Base-by-base conservation (phyloP, 345 rosid species). In the Brassica napus region DNA sequence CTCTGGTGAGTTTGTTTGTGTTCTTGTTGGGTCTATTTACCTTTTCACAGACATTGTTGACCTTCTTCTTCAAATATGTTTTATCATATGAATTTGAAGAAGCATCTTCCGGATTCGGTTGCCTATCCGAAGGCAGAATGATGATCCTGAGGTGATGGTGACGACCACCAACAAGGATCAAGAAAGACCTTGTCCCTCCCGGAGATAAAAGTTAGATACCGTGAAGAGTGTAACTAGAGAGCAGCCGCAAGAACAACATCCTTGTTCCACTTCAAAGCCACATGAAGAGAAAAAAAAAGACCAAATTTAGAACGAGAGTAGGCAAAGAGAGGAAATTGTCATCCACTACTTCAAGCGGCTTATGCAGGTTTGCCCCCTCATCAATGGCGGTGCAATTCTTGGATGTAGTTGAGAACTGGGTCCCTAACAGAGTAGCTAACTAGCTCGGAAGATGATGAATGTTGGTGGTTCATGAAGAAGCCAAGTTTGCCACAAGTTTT, bases 41-140 rank as follows among this genome's bases (percentile, higher is more conserved):
- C 83, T 82, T 88, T 77, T 82, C 77, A 65, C n/a, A 72, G 80
- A 73, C 84, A 80, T 83, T 89, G 84, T 78, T 80, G 79, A 80
- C 83, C 21, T 75, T 65, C 74, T 82, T 79, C 79, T 86, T 89
- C 87, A 75, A 82, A 83, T 49, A 14, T 49, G 55, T 49, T 28
- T 26, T 75, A 24, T 76, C 44, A 86, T 54, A 47, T 73, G 84
- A 49, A 49, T 49, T n/a, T 49, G 55, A 91, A 91, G 96, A 86
- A 86, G 88, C 90, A 85, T 80, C 79, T 70, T 91, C 47, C 87
- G 92, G 91, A 89, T 91, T 77, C 83, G 86, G 52, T 85, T 91
- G 88, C 89, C 93, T 81, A 28, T 73, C 47, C 86, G 85, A 87
- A 88, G 92, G 90, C 83, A n/a, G 8, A 62, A 57, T 6, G 30